These are phyloP conservation scores for Termitomyces eurrhizus DNA, from an alignment of 768 basidiomycete species.

Conservation along the genomic window DNA sequence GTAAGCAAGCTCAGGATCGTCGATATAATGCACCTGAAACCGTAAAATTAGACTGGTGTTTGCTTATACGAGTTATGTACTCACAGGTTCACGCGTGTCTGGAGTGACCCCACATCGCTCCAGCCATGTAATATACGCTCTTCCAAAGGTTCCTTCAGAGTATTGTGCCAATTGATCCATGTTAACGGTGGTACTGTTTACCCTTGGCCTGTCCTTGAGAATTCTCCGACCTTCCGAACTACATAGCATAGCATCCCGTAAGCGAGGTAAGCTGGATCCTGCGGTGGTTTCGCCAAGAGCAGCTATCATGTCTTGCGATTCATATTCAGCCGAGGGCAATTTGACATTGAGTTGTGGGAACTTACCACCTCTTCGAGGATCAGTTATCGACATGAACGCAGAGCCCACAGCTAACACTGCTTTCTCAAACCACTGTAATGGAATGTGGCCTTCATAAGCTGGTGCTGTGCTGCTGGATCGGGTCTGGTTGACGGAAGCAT, in stretches of 20 bases:
- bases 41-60: constrained; percentile 5
- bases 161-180: constrained; percentile 61
- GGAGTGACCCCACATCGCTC: constrained; percentile 86
- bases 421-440: constrained; percentile 78
- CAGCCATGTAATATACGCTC: constrained; percentile 88
- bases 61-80: constrained; percentile 10
- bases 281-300: constrained; percentile 93
- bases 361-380: constrained; percentile 85
- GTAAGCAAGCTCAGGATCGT: constrained; percentile 94
- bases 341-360: constrained; percentile 3
- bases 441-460: constrained; percentile 77
- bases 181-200: constrained; percentile 75
- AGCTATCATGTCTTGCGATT: constrained; percentile 82
- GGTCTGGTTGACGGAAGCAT: not conserved
- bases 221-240: constrained; percentile 82
- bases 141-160: constrained; percentile 80
- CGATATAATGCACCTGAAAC: constrained; percentile 84
- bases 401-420: constrained; percentile 83
- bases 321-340: not conserved
- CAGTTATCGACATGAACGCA: constrained; percentile 73
- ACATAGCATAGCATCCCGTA: constrained; percentile 75
- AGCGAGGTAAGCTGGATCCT: constrained; percentile 65
- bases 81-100: constrained; percentile 87
- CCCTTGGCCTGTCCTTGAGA: constrained; percentile 76
- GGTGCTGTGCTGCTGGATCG: constrained; percentile 32